A percentile compares a stretch with the other conserved stretches of the same genome.
These are phyloP conservation scores for Diospyros lotus DNA, from an alignment of 148 eudicot species.

Conservation along the genomic window DNA sequence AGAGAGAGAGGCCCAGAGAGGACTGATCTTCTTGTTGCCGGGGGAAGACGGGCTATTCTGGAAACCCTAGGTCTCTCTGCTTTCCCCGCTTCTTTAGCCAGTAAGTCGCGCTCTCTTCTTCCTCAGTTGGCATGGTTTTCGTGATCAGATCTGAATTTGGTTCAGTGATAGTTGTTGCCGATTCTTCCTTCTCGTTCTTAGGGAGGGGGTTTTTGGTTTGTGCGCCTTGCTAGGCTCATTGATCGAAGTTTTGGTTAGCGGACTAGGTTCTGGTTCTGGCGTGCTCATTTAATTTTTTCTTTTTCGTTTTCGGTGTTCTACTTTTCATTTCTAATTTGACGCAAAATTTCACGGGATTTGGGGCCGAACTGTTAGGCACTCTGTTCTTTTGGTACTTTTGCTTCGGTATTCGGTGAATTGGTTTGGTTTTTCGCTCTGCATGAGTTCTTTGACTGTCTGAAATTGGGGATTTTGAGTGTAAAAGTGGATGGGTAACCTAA, in stretches of 20 bases:
- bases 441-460: background rate
- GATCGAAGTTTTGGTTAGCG: background rate
- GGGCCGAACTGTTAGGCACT: background rate
- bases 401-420: background rate
- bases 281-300: background rate
- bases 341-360: too few relatives aligned
- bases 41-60: conserved; percentile 13
- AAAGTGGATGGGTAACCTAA: background rate
- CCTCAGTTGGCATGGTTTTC: too few relatives aligned
- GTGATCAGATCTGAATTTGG: conserved; percentile 8
- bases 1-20: background rate
- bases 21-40: conserved; percentile 10
- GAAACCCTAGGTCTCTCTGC: conserved; percentile 9
- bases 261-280: background rate
- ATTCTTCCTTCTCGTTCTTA: background rate
- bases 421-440: background rate
- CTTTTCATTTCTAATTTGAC: too few relatives aligned
- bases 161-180: background rate
- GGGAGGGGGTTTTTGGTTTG: background rate
- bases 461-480: background rate
- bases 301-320: background rate
- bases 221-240: background rate
- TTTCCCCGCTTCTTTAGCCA: background rate
- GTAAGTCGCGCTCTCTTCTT: background rate
- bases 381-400: background rate